Base-by-base conservation (phyloP, 257 asterid genomes). In the Gentiana straminea region DNA sequence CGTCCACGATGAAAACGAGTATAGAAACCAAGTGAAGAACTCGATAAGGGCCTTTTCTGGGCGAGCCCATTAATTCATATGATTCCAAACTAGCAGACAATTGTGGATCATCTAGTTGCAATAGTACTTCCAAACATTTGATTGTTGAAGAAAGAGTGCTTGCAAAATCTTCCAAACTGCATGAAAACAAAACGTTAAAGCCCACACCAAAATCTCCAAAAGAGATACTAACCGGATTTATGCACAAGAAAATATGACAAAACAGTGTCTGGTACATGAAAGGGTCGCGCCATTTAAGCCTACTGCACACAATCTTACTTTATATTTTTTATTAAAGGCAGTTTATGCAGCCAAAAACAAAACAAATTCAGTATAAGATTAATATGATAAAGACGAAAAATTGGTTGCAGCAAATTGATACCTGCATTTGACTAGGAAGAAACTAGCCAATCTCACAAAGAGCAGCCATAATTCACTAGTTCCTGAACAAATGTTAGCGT, bases 91-190 rank as follows among this genome's bases (percentile, higher is more conserved):
- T 54, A 10, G 64, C 59, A 53, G 52, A 47, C 5, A 90, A 75
- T 63, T 76, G 70, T 47, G 76, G 55, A 60, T 77, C 82, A 41
- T 78, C 84, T 56, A 76, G 44, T 46, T 71, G 69, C 63, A 76
- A 49, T 52, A 81, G 58, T 54, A 72, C 69, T 68, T 90, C 98
- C 66, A 90, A 77, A 53, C 72, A 69, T 65, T 59, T 70, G 70
- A 86, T 66, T 37, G 82, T 61, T 5, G 91, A 79, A 70, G 91
- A 81, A 49, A 90, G 72, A 15, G 78, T 64, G 69, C 74, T 50
- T 0, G 83, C 81, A 64, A 81, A 86, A 53, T 82, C 89, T 64
- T 86, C 94, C 79, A 77, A 78, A 66, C 98, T 90, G 94, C 73
- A 77, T 54, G 7, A 48, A 50, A 64, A 3, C 15, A 33, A 51